phyloP scores from a whole-genome alignment of 2,329 filamentous ascomycete species.

The Botrytis sinoallii region DNA sequence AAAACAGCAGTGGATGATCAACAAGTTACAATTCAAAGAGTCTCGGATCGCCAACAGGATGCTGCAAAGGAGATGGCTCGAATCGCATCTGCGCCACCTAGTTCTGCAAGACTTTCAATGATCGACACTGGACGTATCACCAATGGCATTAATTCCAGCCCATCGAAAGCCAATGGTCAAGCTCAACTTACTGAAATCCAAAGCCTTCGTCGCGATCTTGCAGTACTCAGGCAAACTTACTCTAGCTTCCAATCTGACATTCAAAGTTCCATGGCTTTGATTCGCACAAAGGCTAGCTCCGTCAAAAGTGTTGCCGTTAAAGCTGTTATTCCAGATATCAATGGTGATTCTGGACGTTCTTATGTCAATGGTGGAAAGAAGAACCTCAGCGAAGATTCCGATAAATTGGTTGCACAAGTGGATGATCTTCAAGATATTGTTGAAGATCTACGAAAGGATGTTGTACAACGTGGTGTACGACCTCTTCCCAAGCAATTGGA shows the following conservation, averaged over 20 bases:
- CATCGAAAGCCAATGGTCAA: conserved; percentile 40
- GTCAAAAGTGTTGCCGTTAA: conserved; percentile 76
- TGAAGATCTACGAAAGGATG: conserved; percentile 95
- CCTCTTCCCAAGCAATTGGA: conserved; percentile 89
- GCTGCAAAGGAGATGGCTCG: conserved; percentile 80
- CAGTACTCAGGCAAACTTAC: conserved; percentile 89
- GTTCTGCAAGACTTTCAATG: conserved; percentile 33
- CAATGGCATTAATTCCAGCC: conserved; percentile 33
- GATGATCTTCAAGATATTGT: conserved; percentile 97
- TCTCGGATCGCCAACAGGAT: conserved; percentile 88
- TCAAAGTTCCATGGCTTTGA: conserved; percentile 77
- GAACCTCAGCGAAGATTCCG: conserved; percentile 79
- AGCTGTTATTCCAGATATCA: conserved; percentile 65
- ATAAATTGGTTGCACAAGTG: conserved; percentile 84
- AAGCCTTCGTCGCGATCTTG: conserved; percentile 79
- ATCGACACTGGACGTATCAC: conserved; percentile 25
- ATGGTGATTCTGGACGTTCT: conserved; percentile 75
- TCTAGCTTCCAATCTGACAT: conserved; percentile 87
- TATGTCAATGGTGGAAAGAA: conserved; percentile 89
- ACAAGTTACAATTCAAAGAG: conserved; percentile 73
- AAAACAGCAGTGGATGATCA: conserved; percentile 83
- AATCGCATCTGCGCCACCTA: conserved; percentile 30
- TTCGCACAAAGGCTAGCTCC: conserved; percentile 75
- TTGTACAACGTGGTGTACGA: conserved; percentile 87
- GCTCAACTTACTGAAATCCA: conserved; percentile 76